These are phyloP conservation scores for Crithidia fasciculata DNA, from an alignment of 208 protist species.

Conservation along the genomic window DNA sequence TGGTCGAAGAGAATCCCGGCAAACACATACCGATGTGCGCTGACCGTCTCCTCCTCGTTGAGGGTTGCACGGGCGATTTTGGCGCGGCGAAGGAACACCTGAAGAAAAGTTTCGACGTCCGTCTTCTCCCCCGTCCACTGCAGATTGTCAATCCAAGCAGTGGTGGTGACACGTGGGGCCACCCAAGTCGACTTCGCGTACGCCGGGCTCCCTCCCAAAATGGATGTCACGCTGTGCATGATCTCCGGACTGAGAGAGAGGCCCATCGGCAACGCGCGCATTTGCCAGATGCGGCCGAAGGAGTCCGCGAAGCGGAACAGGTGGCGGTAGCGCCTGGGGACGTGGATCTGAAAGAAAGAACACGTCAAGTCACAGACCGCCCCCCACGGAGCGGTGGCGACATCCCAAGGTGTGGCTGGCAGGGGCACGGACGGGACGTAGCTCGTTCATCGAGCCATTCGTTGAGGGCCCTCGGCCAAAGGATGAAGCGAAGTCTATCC, in stretches of 20 bases:
- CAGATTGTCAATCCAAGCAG: conserved; percentile 21
- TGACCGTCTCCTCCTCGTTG: conserved; percentile 12
- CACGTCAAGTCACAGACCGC: conserved; percentile 21
- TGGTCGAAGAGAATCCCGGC: background rate
- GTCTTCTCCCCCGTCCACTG: conserved; percentile 7
- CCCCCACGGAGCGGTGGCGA: background rate
- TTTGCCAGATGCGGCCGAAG: conserved; percentile 12
- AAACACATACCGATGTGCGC: background rate
- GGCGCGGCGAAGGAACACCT: background rate
- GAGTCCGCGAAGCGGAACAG: conserved; percentile 15
- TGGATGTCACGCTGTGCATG: conserved; percentile 12
- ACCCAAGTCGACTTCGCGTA: conserved; percentile 7
- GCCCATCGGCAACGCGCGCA: conserved; percentile 15
- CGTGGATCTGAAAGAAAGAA: conserved; percentile 17
- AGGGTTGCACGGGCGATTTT: conserved; percentile 5
- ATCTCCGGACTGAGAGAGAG: conserved; percentile 16
- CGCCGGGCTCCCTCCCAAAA: background rate
- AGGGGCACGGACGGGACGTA: conserved; percentile 15
- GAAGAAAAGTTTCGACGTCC: conserved; percentile 1
- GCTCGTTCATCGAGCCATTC: conserved; percentile 5
- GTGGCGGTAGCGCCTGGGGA: conserved; percentile 6
- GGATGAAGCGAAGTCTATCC: conserved; percentile 16
- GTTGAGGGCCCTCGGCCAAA: conserved; percentile 15
- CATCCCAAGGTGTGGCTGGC: conserved; percentile 9
- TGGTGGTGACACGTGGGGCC: background rate